Evolutionary conservation across 2,329 filamentous ascomycete species (phyloP).

Genomic region (Penicillium digitatum): DNA sequence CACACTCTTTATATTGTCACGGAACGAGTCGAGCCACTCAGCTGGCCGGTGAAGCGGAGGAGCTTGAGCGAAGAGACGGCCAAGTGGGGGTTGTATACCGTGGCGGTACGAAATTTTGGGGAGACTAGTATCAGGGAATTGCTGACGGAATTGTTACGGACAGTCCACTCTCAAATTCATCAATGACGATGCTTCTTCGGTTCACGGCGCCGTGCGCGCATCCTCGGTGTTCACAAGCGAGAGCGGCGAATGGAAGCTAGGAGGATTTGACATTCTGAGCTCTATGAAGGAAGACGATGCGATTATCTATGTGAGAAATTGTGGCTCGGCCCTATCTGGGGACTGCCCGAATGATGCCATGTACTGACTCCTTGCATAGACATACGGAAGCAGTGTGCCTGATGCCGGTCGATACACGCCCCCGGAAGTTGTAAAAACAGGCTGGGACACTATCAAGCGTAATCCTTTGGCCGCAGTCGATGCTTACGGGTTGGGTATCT

Average conservation of each 20-base stretch:
- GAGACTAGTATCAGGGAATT: background rate
- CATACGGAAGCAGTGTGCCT: conserved; percentile 79
- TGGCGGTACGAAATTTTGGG: conserved; percentile 59
- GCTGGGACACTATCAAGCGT: conserved; percentile 89
- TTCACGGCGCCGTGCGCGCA: conserved; percentile 81
- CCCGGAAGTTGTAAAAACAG: conserved; percentile 76
- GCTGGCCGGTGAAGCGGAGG: conserved; percentile 86
- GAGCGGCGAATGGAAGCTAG: conserved; percentile 96
- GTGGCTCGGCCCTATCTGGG: background rate
- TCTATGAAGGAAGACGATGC: conserved; percentile 95
- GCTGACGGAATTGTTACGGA: background rate
- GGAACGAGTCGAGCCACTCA: conserved; percentile 78
- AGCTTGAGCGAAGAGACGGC: conserved; percentile 85
- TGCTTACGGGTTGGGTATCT: conserved; percentile 76
- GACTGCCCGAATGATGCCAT: background rate
- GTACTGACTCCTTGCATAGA: conserved; percentile 49
- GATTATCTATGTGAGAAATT: conserved; percentile 67
- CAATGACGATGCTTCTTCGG: conserved; percentile 85
- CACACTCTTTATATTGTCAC: conserved; percentile 94
- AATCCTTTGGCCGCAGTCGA: conserved; percentile 78
- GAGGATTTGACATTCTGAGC: conserved; percentile 88
- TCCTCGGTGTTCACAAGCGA: conserved; percentile 90
- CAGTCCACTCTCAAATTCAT: conserved; percentile 92
- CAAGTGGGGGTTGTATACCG: conserved; percentile 89
- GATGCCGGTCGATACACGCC: conserved; percentile 80